Base-by-base conservation (phyloP, 2,329 filamentous ascomycete species). In the Simplicillium aogashimaense region DNA sequence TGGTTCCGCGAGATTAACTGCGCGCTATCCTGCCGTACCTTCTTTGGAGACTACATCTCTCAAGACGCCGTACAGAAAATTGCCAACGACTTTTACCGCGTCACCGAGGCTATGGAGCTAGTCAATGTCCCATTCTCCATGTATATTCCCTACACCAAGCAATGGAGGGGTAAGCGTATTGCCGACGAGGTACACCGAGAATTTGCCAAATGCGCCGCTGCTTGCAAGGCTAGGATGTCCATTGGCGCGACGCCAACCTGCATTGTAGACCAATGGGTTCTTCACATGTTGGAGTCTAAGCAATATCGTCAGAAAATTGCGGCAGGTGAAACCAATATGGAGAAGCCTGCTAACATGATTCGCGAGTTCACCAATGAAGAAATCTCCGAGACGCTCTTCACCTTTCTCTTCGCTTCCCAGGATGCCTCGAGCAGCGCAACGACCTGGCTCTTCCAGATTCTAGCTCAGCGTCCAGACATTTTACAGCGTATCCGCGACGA, bases 1-100 rank as follows among this genome's bases (percentile, higher is more conserved):
- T 63, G 74, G 30, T 86, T 89, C 60, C 76, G 85, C 48, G 83
- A 88, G 59, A 73, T 89, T 54, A 86, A 86, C 67, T 86, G 81
- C 53, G 84, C 84, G 4, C 64, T 88, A 2, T 86, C 83, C 7
- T 86, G 82, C 64, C 75, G 83, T 36, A 88, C 84, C 8, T 89
- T 89, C 53, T 83, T 87, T 36, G 84, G 85, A 17, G 74, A 86
- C 61, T 88, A 88, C 65, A 86, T 87, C 59, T 76, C 76, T 8
- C 74, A 86, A 34, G 74, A 78, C 44, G 72, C 76, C 4, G 75
- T 89, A 42, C 80, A 84, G 65, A 81, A 73, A 57, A 84, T 89
- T 43, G 80, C 83, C 14, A 78, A 87, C 53, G 83, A 89, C 59
- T 89, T 84, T 59, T 88, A 86, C 59, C 69, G 79, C 44, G 82